Percentiles rank a stretch among this genome's conserved stretches.
These are phyloP conservation scores for Colletotrichum spaethianum DNA, from an alignment of 2,329 filamentous ascomycete genomes.

Conservation along the genomic window DNA sequence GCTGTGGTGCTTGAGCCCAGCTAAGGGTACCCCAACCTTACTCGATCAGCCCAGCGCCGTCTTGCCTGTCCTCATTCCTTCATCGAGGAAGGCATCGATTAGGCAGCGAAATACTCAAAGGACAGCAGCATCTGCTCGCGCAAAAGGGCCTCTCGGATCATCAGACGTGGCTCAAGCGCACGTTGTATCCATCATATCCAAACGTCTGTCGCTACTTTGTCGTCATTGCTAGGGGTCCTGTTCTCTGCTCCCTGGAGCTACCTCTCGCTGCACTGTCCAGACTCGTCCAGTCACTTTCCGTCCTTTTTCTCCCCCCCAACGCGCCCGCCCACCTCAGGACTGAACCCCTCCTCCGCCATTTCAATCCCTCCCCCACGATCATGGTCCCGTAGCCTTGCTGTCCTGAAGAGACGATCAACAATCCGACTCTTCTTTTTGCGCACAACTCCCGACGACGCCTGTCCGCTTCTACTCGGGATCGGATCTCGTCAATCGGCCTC, in stretches of 20 bases:
- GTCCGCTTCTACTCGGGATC: neutral
- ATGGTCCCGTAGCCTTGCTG: slow-evolving; percentile 40
- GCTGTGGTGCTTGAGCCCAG: slow-evolving; percentile 6
- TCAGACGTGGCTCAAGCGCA: slow-evolving; percentile 35
- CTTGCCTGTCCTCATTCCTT: slow-evolving; percentile 31
- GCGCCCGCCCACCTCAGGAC: slow-evolving; percentile 24
- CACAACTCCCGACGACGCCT: slow-evolving; percentile 11
- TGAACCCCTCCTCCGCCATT: slow-evolving; percentile 38
- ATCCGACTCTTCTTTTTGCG: slow-evolving; percentile 15
- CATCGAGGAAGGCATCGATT: slow-evolving; percentile 32
- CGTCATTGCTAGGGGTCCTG: slow-evolving; percentile 28
- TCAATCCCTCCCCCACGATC: slow-evolving; percentile 34
- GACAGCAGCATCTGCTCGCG: slow-evolving; percentile 1
- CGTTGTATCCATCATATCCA: slow-evolving; percentile 15
- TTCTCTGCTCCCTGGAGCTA: slow-evolving; percentile 18
- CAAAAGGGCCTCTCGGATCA: slow-evolving; percentile 14
- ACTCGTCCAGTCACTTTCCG: slow-evolving; percentile 31
- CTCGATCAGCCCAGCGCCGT: slow-evolving; percentile 29
- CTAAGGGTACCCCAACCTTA: slow-evolving; percentile 18
- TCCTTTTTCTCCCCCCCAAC: slow-evolving; percentile 35
- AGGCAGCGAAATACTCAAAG: slow-evolving; percentile 38
- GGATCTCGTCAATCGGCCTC: neutral
- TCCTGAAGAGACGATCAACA: slow-evolving; percentile 34
- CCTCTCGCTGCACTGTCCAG: neutral
- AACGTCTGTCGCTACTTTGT: slow-evolving; percentile 13